Evolutionary conservation across 768 basidiomycete species (phyloP).

Genomic region (Lactarius sanguifluus): DNA sequence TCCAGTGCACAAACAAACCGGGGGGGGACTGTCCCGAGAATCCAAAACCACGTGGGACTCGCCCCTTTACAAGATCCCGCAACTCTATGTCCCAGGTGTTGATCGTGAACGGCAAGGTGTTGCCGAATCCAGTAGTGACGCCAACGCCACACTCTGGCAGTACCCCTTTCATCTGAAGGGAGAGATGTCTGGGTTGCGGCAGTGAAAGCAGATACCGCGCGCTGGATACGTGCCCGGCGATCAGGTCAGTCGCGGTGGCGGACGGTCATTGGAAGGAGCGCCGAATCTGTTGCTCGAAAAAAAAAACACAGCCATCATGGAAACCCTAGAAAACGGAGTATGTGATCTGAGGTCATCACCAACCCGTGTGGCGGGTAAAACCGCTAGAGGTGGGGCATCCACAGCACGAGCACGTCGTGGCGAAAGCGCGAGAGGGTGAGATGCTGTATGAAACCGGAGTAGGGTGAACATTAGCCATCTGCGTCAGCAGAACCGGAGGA

Average conservation of each 20-base stretch:
- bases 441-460: slow-evolving; percentile 1
- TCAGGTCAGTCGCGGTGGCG: background rate
- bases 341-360: background rate
- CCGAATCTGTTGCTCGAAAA: background rate
- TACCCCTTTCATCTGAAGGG: background rate
- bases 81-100: background rate
- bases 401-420: background rate
- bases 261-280: background rate
- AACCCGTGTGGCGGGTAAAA: background rate
- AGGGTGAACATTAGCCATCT: background rate
- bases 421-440: background rate
- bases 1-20: background rate
- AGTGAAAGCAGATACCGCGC: background rate
- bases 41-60: too few species aligned
- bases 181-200: background rate
- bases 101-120: background rate
- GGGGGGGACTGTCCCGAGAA: background rate
- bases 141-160: slow-evolving; percentile 6
- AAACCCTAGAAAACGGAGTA: background rate
- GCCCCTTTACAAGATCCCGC: background rate
- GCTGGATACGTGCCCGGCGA: background rate
- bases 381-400: background rate
- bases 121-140: background rate
- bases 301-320: background rate
- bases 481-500: background rate